Evolutionary conservation across 176 grass and related monocot species (phyloP).

Genomic region (Phoenix dactylifera): DNA sequence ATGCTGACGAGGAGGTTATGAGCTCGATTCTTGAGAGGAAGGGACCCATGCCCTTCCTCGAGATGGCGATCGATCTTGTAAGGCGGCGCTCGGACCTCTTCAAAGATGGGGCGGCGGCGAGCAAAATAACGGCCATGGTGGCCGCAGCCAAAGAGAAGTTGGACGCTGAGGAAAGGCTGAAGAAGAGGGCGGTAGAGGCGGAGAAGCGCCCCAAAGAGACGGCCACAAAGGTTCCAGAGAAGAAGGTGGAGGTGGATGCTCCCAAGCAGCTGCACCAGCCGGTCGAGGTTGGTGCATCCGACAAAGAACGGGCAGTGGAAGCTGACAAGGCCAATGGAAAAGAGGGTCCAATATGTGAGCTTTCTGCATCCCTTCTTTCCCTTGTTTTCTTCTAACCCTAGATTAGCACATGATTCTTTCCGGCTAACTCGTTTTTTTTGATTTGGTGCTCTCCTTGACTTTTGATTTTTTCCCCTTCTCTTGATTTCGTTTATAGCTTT

Average conservation of each 20-base stretch:
- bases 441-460: no score
- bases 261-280: background rate
- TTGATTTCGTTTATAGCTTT: no score
- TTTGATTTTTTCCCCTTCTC: no score
- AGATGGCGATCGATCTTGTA: constrained; percentile 58
- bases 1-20: constrained; percentile 40
- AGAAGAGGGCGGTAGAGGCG: constrained; percentile 22
- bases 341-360: background rate
- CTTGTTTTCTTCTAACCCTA: no score
- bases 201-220: constrained; percentile 24
- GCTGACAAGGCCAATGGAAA: constrained; percentile 27
- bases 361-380: no score
- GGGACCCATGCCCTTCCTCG: constrained; percentile 53
- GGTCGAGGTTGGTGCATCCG: no score
- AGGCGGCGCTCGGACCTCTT: constrained; percentile 54
- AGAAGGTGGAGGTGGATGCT: constrained; percentile 3
- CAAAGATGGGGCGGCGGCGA: constrained; percentile 36
- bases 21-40: constrained; percentile 42
- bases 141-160: constrained; percentile 53
- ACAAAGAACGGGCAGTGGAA: background rate
- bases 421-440: no score
- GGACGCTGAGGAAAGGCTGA: constrained; percentile 48
- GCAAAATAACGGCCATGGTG: constrained; percentile 43
- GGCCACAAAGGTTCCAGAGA: constrained; percentile 15
- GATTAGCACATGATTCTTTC: no score